These are phyloP conservation scores for Apiospora koreana DNA, from an alignment of 2,329 filamentous ascomycete genomes.

Conservation along the genomic window DNA sequence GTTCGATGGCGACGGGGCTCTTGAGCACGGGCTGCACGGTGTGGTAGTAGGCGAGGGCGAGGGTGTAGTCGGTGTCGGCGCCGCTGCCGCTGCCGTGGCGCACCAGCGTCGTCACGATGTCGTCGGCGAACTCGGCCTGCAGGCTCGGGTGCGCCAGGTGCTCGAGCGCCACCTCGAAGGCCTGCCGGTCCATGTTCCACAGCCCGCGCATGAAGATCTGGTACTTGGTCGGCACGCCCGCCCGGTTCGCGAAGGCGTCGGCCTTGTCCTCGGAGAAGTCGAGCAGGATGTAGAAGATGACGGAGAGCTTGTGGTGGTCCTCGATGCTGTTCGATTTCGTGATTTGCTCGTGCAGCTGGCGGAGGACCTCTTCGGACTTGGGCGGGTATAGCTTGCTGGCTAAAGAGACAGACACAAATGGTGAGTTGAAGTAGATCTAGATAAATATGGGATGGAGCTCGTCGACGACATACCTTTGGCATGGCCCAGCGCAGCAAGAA, in stretches of 20 bases:
- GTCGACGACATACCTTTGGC: conserved; percentile 57
- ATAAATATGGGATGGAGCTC: neutral
- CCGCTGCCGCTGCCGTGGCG: conserved; percentile 57
- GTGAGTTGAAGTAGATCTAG: neutral
- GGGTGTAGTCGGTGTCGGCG: conserved; percentile 59
- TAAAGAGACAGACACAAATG: neutral
- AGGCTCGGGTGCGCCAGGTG: conserved; percentile 79
- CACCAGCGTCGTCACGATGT: conserved; percentile 73
- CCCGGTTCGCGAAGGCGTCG: conserved; percentile 58
- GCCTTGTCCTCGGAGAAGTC: conserved; percentile 61
- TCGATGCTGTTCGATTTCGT: conserved; percentile 61
- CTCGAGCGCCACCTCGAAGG: conserved; percentile 71
- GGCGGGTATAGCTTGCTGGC: conserved; percentile 73
- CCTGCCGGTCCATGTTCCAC: conserved; percentile 74
- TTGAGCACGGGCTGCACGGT: conserved; percentile 73
- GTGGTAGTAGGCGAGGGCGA: conserved; percentile 78
- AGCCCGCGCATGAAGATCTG: conserved; percentile 79
- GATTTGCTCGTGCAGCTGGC: conserved; percentile 70
- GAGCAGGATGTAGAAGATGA: conserved; percentile 81
- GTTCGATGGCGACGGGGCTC: conserved; percentile 59
- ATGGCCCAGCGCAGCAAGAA: conserved; percentile 70
- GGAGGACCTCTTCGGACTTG: conserved; percentile 65
- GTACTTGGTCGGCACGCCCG: conserved; percentile 74
- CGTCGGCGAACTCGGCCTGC: conserved; percentile 78
- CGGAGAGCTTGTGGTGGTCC: conserved; percentile 76